phyloP scores from a whole-genome alignment of 441 rosid species.

The Capsella rubella region DNA sequence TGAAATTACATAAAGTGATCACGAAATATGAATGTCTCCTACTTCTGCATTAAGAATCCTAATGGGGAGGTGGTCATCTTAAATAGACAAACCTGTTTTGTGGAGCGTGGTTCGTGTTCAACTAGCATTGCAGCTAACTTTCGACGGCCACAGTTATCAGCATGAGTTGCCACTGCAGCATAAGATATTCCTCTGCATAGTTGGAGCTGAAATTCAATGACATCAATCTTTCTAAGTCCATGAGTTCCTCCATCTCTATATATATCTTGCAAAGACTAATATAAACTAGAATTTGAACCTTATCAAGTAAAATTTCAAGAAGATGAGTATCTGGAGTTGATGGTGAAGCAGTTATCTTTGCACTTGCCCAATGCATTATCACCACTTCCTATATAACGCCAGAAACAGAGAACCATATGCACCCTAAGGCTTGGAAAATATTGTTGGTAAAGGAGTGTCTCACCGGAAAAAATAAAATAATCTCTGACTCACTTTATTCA shows the following conservation, averaged over 20 bases:
- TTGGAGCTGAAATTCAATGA: constrained; percentile 73
- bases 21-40: constrained; percentile 15
- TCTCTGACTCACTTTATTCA: constrained; percentile 79
- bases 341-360: constrained; percentile 89
- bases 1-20: constrained; percentile 44
- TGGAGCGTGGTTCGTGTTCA: constrained; percentile 96
- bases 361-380: constrained; percentile 99
- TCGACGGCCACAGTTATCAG: constrained; percentile 90
- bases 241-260: constrained; percentile 15
- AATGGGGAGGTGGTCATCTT: constrained; percentile 17
- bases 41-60: constrained; percentile 2
- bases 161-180: constrained; percentile 99
- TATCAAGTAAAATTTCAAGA: constrained; percentile 91
- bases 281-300: constrained; percentile 60
- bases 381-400: constrained; percentile 77
- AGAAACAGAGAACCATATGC: constrained; percentile 20
- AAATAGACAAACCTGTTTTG: constrained; percentile 71
- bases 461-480: not conserved
- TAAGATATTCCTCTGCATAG: constrained; percentile 92
- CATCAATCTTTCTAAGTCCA: constrained; percentile 32
- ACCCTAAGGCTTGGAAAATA: not conserved
- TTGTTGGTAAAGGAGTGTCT: not conserved
- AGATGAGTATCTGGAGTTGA: constrained; percentile 87
- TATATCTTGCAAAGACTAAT: constrained; percentile 10
- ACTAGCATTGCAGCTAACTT: constrained; percentile 98